These are phyloP conservation scores for Erodium moschatum DNA, from an alignment of 441 rosid species.

Conservation along the genomic window DNA sequence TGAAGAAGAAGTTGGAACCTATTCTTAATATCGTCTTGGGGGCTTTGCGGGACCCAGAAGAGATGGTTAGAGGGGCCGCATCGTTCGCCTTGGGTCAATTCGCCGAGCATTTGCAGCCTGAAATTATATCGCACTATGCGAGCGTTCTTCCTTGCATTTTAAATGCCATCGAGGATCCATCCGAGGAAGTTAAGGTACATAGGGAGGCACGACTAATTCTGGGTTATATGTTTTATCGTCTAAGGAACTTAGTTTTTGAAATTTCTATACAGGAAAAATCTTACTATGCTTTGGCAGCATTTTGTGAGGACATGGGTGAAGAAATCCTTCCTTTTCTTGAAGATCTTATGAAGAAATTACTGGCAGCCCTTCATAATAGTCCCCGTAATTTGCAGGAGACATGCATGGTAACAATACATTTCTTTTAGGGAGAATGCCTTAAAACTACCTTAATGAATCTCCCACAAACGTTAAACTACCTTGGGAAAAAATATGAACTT, in stretches of 20 bases:
- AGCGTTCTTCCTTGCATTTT: slow-evolving; percentile 89
- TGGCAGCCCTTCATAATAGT: slow-evolving; percentile 72
- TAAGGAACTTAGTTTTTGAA: not conserved
- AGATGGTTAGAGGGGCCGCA: slow-evolving; percentile 97
- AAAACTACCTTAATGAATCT: no score
- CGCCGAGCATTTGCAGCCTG: slow-evolving; percentile 98
- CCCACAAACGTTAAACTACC: no score
- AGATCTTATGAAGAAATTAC: slow-evolving; percentile 81
- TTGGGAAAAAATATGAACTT: no score
- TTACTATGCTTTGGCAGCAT: slow-evolving; percentile 94
- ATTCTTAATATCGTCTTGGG: slow-evolving; percentile 72
- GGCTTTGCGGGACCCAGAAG: slow-evolving; percentile 87
- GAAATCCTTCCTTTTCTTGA: slow-evolving; percentile 91
- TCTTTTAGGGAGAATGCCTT: not conserved
- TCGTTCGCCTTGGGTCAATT: slow-evolving; percentile 97
- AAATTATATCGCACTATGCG: slow-evolving; percentile 68
- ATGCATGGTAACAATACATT: slow-evolving; percentile 65
- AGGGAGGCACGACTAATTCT: slow-evolving; percentile 3
- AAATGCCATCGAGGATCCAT: slow-evolving; percentile 80
- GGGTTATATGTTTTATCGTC: not conserved
- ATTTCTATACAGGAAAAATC: slow-evolving; percentile 65
- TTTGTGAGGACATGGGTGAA: slow-evolving; percentile 96
- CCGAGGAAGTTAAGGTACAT: slow-evolving; percentile 94
- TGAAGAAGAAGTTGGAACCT: slow-evolving; percentile 77
- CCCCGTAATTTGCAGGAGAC: slow-evolving; percentile 96